These are phyloP conservation scores for Curvularia spicifera DNA, from an alignment of 2,329 filamentous ascomycete species.

Conservation along the genomic window DNA sequence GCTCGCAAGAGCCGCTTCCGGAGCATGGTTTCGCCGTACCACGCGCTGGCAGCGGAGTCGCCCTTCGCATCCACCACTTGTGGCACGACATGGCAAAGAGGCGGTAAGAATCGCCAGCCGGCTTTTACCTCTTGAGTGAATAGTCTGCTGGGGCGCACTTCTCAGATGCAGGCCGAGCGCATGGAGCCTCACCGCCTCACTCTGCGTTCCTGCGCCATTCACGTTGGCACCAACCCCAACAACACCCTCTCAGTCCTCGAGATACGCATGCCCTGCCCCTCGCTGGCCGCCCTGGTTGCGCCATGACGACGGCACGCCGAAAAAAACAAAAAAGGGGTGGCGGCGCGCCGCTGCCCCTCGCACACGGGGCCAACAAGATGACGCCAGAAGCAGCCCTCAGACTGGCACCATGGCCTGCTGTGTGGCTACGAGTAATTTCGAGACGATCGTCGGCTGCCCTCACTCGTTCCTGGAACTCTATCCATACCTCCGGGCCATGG, in stretches of 20 bases:
- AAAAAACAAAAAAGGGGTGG: background rate
- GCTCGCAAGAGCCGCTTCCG: constrained; percentile 18
- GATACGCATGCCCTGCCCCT: constrained; percentile 13
- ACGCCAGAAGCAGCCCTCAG: constrained; percentile 30
- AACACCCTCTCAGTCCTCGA: constrained; percentile 13
- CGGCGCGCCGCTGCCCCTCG: constrained; percentile 25
- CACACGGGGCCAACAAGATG: constrained; percentile 21
- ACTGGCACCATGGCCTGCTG: constrained; percentile 28
- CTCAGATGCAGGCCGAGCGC: constrained; percentile 30
- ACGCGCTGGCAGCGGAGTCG: constrained; percentile 30
- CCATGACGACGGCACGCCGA: constrained; percentile 35
- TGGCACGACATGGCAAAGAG: constrained; percentile 37
- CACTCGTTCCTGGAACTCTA: constrained; percentile 45
- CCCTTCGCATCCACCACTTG: constrained; percentile 21
- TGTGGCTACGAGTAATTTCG: constrained; percentile 38
- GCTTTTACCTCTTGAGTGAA: constrained; percentile 38
- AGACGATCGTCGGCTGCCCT: constrained; percentile 39
- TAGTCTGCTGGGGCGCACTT: constrained; percentile 33
- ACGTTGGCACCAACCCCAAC: constrained; percentile 25
- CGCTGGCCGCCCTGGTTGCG: constrained; percentile 22
- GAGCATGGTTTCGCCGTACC: constrained; percentile 28
- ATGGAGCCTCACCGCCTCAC: constrained; percentile 36
- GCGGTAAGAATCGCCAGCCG: constrained; percentile 41
- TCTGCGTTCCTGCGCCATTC: constrained; percentile 19
- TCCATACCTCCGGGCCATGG: constrained; percentile 44